These are phyloP conservation scores for Lunasporangiospora selenospora DNA, from an alignment of 192 early-diverging fungal genomes.

Conservation along the genomic window DNA sequence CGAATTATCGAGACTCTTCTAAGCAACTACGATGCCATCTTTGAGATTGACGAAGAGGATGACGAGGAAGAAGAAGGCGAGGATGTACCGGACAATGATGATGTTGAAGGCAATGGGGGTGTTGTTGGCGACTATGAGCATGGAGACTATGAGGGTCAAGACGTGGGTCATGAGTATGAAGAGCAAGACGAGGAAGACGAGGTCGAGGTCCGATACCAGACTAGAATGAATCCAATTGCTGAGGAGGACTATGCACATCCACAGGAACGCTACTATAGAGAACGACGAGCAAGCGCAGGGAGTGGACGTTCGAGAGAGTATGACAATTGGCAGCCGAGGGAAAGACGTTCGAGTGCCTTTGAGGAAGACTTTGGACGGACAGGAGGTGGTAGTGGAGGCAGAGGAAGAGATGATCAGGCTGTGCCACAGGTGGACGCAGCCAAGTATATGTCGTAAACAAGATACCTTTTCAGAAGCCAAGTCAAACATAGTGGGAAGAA, in stretches of 20 bases:
- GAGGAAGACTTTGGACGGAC: constrained; percentile 4
- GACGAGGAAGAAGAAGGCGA: constrained; percentile 18
- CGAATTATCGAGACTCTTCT: constrained; percentile 70
- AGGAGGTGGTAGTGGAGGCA: not conserved
- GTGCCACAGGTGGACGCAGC: too few species aligned
- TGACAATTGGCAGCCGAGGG: too few species aligned
- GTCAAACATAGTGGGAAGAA: too few species aligned
- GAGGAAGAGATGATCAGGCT: too few species aligned
- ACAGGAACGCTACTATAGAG: too few species aligned
- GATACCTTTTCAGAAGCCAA: too few species aligned
- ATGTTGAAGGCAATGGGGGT: too few species aligned
- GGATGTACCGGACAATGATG: too few species aligned
- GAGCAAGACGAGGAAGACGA: not conserved
- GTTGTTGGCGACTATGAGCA: too few species aligned
- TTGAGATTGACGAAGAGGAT: constrained; percentile 63
- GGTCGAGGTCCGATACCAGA: not conserved
- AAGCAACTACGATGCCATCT: constrained; percentile 69
- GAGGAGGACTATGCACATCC: constrained; percentile 3
- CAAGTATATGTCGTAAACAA: too few species aligned
- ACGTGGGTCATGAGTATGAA: not conserved
- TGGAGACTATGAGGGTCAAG: not conserved
- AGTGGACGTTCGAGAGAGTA: too few species aligned
- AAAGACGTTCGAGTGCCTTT: not conserved
- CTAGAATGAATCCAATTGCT: not conserved
- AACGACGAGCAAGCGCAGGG: too few species aligned